Base-by-base conservation (phyloP, 1,284 basidiomycete genomes). In the Somion occarium region DNA sequence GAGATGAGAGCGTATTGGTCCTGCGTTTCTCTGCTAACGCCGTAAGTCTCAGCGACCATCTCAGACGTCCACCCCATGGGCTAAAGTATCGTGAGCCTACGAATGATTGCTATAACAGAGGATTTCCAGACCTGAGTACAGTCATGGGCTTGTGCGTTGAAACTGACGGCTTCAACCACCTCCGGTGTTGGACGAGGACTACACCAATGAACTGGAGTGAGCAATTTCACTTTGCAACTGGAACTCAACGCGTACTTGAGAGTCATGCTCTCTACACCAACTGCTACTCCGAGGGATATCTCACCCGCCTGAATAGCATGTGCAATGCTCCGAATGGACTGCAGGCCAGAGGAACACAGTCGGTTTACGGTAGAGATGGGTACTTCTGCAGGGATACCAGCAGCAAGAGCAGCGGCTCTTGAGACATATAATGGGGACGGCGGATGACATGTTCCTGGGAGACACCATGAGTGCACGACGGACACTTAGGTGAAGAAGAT, bases 41-140 rank as follows among this genome's bases (percentile, higher is more conserved):
- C 76, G 70, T 87, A 94, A 22, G 82, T 75, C 58, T 85, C 68
- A 15, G 89, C 89, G 18, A 91, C 88, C 80, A 90, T 87, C 65
- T 94, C 91, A 2, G 88, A 90, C 1, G 91, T 93, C 91, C 91
- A 93, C 11, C 92, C 91, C 91, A 94, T 94, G 13, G 92, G 88
- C 88, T 92, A 46, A n/a, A n/a, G 20, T 41, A 41, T 18, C 39
- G 34, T n/a, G n/a, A n/a, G n/a, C n/a, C n/a, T n/a, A 19, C n/a
- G 5, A 52, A 27, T 52, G 47, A 49, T 11, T 37, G 11, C 5
- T 46, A 22, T 5, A 34, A 19, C n/a, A 23, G 41, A 23, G 18
- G 26, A 18, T 20, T 30, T 24, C 49, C 75, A 57, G 56, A 85
- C 88, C 75, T 90, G 84, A 48, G 88, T 79, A 58, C 84, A 91